Evolutionary conservation across 2,329 filamentous ascomycete species (phyloP).

Genomic region (Xylaria sp.): DNA sequence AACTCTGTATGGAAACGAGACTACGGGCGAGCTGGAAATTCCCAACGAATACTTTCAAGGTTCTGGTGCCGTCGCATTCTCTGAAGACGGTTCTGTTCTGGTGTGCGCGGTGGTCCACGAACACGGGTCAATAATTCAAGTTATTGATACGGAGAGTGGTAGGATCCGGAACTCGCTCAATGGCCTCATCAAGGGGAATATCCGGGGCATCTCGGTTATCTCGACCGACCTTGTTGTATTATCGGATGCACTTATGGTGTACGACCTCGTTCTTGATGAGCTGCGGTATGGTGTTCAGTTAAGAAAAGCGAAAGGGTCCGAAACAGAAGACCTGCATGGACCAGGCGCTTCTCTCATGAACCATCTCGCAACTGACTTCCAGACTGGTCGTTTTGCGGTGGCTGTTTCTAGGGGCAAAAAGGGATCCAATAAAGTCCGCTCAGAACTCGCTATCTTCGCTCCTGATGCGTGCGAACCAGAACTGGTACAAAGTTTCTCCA

Average conservation of each 20-base stretch:
- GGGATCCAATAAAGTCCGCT: conserved; percentile 56
- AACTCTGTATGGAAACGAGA: conserved; percentile 58
- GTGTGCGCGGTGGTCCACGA: conserved; percentile 71
- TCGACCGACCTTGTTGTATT: conserved; percentile 80
- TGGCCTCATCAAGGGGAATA: conserved; percentile 72
- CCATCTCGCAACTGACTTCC: conserved; percentile 77
- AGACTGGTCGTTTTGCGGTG: conserved; percentile 74
- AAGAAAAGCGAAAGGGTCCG: conserved; percentile 44
- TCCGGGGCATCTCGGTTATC: conserved; percentile 77
- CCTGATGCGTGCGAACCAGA: conserved; percentile 69
- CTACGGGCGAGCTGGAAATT: conserved; percentile 51
- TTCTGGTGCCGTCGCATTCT: conserved; percentile 80
- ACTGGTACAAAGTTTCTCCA: conserved; percentile 66
- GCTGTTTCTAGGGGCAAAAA: conserved; percentile 56
- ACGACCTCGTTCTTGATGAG: conserved; percentile 84
- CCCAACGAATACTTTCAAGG: conserved; percentile 47
- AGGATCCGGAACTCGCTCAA: conserved; percentile 73
- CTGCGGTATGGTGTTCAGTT: conserved; percentile 74
- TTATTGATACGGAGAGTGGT: conserved; percentile 79
- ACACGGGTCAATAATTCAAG: conserved; percentile 72
- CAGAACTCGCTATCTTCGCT: conserved; percentile 74
- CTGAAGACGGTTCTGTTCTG: conserved; percentile 85
- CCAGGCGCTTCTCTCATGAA: conserved; percentile 58
- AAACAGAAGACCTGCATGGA: conserved; percentile 48
- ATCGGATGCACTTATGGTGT: conserved; percentile 79